A percentile compares a stretch with the other conserved stretches of the same genome.
Evolutionary conservation across 768 basidiomycete genomes (phyloP).

Genomic region (Tricholoma furcatifolium): DNA sequence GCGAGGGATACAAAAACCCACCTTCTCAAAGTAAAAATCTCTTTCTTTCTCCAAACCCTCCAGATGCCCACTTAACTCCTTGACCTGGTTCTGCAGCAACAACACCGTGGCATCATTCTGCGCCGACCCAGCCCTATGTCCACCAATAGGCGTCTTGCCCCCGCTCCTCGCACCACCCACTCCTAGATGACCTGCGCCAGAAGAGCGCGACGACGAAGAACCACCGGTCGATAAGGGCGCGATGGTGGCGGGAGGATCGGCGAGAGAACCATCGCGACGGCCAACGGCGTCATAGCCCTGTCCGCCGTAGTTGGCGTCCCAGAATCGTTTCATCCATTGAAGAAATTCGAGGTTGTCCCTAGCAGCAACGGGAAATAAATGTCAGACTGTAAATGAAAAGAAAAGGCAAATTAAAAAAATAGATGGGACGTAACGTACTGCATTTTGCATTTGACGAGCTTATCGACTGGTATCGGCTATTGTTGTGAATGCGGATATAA

Average conservation of each 20-base stretch:
- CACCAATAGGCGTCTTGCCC: slow-evolving; percentile 71
- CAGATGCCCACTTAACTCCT: slow-evolving; percentile 77
- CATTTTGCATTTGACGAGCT: slow-evolving; percentile 97
- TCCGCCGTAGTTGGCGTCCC: slow-evolving; percentile 91
- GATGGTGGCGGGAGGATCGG: slow-evolving; percentile 78
- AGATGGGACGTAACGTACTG: slow-evolving; percentile 59
- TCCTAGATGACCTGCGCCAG: slow-evolving; percentile 23
- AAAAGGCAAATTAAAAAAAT: no score
- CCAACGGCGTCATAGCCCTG: slow-evolving; percentile 84
- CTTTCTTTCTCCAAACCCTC: slow-evolving; percentile 96
- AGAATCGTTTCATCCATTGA: slow-evolving; percentile 96
- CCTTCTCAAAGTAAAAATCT: slow-evolving; percentile 99
- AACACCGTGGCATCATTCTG: slow-evolving; percentile 67
- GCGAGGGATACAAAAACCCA: slow-evolving; percentile 30
- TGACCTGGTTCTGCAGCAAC: slow-evolving; percentile 71
- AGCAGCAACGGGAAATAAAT: neutral
- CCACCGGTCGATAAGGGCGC: slow-evolving; percentile 50
- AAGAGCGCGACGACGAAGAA: neutral
- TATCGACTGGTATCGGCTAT: slow-evolving; percentile 94
- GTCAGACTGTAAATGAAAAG: neutral
- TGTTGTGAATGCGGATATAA: slow-evolving; percentile 9
- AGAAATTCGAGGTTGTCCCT: slow-evolving; percentile 98
- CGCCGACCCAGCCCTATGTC: slow-evolving; percentile 64
- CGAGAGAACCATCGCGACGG: slow-evolving; percentile 73
- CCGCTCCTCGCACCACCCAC: slow-evolving; percentile 44